A percentile compares a stretch with the other conserved stretches of the same genome.
phyloP scores from a whole-genome alignment of 148 eudicot genomes.

The Fallopia convolvulus region DNA sequence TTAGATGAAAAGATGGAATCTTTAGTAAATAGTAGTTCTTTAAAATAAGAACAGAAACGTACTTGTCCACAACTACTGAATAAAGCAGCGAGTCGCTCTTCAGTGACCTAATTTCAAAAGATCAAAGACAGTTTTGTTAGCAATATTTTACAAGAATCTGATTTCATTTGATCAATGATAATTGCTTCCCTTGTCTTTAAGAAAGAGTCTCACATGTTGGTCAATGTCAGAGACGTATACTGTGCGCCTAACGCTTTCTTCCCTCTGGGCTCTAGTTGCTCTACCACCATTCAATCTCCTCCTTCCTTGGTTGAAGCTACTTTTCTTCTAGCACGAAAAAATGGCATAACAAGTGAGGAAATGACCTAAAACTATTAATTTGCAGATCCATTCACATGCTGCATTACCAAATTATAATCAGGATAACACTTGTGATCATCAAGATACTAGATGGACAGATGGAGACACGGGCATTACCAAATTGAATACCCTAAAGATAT shows the following conservation, averaged over 20 bases:
- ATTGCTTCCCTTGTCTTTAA: not conserved
- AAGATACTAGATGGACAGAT: not conserved
- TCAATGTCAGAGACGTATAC: conserved; percentile 97
- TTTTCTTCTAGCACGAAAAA: conserved; percentile 40
- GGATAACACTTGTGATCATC: not conserved
- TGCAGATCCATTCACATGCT: not conserved
- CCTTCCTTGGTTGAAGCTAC: conserved; percentile 46
- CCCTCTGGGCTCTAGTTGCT: conserved; percentile 78
- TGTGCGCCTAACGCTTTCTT: conserved; percentile 77
- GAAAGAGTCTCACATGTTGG: conserved; percentile 63
- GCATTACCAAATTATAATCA: not conserved
- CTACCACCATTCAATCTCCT: conserved; percentile 63
- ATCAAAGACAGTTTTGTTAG: not conserved
- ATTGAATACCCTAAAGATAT: not conserved
- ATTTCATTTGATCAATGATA: not conserved
- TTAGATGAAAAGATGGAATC: not conserved
- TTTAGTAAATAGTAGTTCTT: not conserved
- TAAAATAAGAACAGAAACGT: conserved; percentile 14
- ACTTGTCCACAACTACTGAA: conserved; percentile 93
- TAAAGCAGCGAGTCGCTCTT: conserved; percentile 89
- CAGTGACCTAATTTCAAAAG: conserved; percentile 58
- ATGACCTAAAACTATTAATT: not conserved
- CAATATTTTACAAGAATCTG: not conserved
- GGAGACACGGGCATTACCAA: not conserved
- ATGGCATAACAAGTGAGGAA: not conserved